Evolutionary conservation across 306 rosid genomes (phyloP).

Genomic region (Herpetospermum pedunculosum): DNA sequence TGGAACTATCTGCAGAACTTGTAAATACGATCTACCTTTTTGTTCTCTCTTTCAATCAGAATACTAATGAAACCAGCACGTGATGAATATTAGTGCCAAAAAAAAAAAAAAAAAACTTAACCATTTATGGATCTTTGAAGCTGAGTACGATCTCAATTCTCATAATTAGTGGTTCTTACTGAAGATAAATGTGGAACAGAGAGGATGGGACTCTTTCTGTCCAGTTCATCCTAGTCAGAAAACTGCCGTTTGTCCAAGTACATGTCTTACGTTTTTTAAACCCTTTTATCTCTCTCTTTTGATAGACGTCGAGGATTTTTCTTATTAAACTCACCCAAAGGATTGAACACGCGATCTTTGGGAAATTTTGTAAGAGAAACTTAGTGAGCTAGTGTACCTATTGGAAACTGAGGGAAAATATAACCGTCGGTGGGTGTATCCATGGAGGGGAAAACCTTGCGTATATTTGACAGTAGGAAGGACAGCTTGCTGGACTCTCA

Average conservation of each 20-base stretch:
- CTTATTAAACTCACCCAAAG: no score
- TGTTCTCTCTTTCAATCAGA: neutral
- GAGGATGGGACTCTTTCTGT: neutral
- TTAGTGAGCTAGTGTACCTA: neutral
- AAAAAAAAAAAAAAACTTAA: neutral
- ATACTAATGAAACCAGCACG: neutral
- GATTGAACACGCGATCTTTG: no score
- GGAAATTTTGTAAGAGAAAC: neutral
- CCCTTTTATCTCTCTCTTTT: neutral
- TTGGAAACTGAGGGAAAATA: neutral
- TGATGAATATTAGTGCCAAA: neutral
- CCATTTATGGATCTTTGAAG: neutral
- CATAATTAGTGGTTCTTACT: neutral
- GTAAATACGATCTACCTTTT: neutral
- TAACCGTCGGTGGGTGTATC: neutral
- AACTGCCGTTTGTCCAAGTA: neutral
- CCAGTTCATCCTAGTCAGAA: neutral
- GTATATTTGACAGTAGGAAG: no score
- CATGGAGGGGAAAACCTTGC: no score
- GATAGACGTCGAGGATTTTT: no score
- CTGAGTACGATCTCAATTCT: neutral
- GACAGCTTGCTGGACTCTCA: neutral
- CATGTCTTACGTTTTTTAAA: neutral
- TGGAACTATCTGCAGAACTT: slow-evolving; percentile 2
- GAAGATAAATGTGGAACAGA: neutral